Base-by-base conservation (phyloP, 805 yeast genomes). In the Pichia nakasei region DNA sequence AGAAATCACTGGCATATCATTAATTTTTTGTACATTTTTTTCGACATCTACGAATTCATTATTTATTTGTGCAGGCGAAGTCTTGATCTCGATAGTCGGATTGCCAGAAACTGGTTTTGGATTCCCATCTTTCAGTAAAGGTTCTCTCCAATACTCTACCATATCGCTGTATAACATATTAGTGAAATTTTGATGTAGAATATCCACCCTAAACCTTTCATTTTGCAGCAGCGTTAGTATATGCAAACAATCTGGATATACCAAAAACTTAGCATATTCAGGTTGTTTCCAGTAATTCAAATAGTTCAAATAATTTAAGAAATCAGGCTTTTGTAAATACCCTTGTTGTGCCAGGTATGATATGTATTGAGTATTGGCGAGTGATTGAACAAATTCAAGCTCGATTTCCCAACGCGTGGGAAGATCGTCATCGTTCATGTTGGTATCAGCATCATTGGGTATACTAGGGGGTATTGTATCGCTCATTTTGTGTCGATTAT, bases 401-500 rank as follows among this genome's bases (percentile, higher is more conserved):
- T 85, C 95, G 20, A 85, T 77, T 56, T 85, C 95, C 86, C 91
- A 86, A 45, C 95, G 62, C 5, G 84, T 74, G n/a, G 91, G 88
- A n/a, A 76, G 66, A 33, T 63, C 67, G 26, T 57, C 57, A 4
- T 29, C 15, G 35, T 26, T 17, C 26, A 15, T 4, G 29, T 17
- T 17, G n/a, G 15, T 4, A 24, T 6, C 18, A 4, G 6, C 13
- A 18, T 15, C 5, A 8, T 24, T 11, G 2, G 32, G 32, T 29
- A 29, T 29, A 15, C 8, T 15, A 3, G 17, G 17, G 4, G 32
- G n/a, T 15, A 3, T n/a, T 29, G 13, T 18, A 24, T 37, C 40
- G 26, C 34, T 5, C 38, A 35, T 35, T 4, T 29, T 5, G 9
- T 15, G 17, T 24, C 12, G 27, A 9, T 24, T 24, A 9, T n/a